Base-by-base conservation (phyloP, 2,329 filamentous ascomycete genomes). In the Ophiostoma himal-ulmi region DNA sequence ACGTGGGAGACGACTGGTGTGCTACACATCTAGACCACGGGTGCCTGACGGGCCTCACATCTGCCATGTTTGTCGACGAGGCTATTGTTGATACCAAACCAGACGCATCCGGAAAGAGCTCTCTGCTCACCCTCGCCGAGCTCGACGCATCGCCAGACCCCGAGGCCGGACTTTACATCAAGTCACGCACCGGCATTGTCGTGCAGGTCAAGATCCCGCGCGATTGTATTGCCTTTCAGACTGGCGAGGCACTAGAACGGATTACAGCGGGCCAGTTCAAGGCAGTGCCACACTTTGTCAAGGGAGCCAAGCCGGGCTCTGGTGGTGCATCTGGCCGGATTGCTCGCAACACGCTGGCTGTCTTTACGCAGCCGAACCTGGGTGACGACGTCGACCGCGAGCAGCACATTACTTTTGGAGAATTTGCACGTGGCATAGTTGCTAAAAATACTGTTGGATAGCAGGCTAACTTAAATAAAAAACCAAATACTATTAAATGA, bases 361-460 rank as follows among this genome's bases (percentile, higher is more conserved):
- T 98, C 11, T 99, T 98, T 77, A 99, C 94, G 71, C 95, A 99
- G 84, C 95, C 95, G 34, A 97, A 97, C 81, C 80, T 98, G 72
- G 91, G 87, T 75, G 91, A 94, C 75, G 85, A 88, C 80, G 90
- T 94, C 17, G 91, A 94, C 76, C 84, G 87, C 71, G 82, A 86
- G 77, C 84, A 87, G 75, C 84, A 86, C 52, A 83, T 88, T 70
- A 90, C 86, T 54, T 94, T 94, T 84, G 91, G 90, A 30, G 86
- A 90, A 76, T 93, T 94, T 82, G 91, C 91, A 3, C 79, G 86
- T 69, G 85, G 85, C 0, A 83, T 88, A 68, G 85, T 88, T 52
- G 82, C 83, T 3, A 87, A 85, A 77, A 88, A 88, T 72, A 88
- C 86, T 0, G 84, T 88, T 41, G 10, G 14, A 57, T 57, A 67